A percentile compares a stretch with the other conserved stretches of the same genome.
Conservation (phyloP, 2,329 filamentous ascomycete species). For the Scleromitrula shiraiana region DNA sequence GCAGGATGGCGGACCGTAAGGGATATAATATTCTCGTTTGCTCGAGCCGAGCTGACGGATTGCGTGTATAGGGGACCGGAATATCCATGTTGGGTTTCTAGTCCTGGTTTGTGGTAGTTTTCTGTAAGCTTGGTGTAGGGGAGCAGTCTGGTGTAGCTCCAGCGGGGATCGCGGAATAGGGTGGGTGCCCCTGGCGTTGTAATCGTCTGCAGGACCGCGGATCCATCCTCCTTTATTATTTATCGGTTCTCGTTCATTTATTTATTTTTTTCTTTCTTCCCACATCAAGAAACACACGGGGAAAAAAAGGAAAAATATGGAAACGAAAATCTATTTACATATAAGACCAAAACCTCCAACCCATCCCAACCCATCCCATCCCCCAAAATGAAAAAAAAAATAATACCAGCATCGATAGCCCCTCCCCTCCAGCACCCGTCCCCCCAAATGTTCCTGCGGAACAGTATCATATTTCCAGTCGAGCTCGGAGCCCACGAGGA, state of each 20-base stretch:
- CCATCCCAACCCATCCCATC: too few species aligned
- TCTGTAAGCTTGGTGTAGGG: slow-evolving; percentile 38
- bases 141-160: slow-evolving; percentile 39
- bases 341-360: too few species aligned
- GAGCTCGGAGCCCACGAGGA: slow-evolving; percentile 8
- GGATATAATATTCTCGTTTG: background rate
- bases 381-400: too few species aligned
- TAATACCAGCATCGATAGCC: too few species aligned
- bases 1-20: background rate
- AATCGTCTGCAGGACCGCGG: slow-evolving; percentile 37
- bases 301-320: too few species aligned
- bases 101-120: slow-evolving; percentile 9
- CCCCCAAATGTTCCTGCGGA: slow-evolving; percentile 25
- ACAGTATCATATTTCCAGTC: slow-evolving; percentile 33
- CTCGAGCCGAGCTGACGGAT: background rate
- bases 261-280: too few species aligned
- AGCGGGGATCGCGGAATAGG: slow-evolving; percentile 34
- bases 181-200: slow-evolving; percentile 37
- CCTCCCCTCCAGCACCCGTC: too few species aligned
- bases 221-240: slow-evolving; percentile 32
- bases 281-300: too few species aligned
- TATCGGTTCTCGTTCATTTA: too few species aligned
- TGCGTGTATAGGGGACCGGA: background rate
- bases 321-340: too few species aligned
- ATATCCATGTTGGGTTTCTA: background rate